phyloP scores from a whole-genome alignment of 768 basidiomycete genomes.

The Mycena capillaripes region DNA sequence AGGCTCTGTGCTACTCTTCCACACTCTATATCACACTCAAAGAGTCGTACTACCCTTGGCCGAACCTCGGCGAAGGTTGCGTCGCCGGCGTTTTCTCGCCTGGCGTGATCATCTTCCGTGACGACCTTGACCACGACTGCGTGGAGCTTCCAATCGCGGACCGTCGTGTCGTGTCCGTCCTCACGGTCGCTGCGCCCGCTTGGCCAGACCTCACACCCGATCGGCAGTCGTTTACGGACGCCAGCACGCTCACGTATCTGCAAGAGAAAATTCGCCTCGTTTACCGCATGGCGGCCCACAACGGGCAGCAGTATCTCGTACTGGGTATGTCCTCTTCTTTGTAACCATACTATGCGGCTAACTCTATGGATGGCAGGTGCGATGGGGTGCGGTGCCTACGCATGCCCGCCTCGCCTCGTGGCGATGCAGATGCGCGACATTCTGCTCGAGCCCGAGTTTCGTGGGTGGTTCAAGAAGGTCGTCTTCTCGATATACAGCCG shows the following conservation, averaged over 20 bases:
- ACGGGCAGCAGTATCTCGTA: slow-evolving; percentile 52
- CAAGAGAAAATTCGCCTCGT: slow-evolving; percentile 58
- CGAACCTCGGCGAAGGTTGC: slow-evolving; percentile 57
- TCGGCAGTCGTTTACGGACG: slow-evolving; percentile 37
- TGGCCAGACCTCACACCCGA: slow-evolving; percentile 47
- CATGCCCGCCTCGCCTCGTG: slow-evolving; percentile 56
- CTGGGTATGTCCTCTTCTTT: slow-evolving; percentile 47
- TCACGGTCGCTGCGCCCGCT: slow-evolving; percentile 62
- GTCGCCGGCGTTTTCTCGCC: slow-evolving; percentile 59
- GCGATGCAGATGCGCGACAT: slow-evolving; percentile 58
- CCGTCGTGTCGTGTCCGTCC: slow-evolving; percentile 56
- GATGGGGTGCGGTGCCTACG: slow-evolving; percentile 61
- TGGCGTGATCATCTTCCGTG: slow-evolving; percentile 61
- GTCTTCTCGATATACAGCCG: slow-evolving; percentile 59
- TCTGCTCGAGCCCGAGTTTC: slow-evolving; percentile 57
- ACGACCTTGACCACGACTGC: slow-evolving; percentile 59
- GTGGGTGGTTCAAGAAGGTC: slow-evolving; percentile 55
- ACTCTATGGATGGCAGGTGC: slow-evolving; percentile 48
- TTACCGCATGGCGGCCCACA: slow-evolving; percentile 57
- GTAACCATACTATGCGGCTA: background rate
- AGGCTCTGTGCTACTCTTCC: slow-evolving; percentile 58
- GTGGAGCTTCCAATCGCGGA: slow-evolving; percentile 48
- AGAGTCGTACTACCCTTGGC: slow-evolving; percentile 60
- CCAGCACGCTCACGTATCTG: slow-evolving; percentile 50
- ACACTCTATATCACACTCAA: slow-evolving; percentile 59